Base-by-base conservation (phyloP, 2,329 filamentous ascomycete species). In the Phialophora chinensis region DNA sequence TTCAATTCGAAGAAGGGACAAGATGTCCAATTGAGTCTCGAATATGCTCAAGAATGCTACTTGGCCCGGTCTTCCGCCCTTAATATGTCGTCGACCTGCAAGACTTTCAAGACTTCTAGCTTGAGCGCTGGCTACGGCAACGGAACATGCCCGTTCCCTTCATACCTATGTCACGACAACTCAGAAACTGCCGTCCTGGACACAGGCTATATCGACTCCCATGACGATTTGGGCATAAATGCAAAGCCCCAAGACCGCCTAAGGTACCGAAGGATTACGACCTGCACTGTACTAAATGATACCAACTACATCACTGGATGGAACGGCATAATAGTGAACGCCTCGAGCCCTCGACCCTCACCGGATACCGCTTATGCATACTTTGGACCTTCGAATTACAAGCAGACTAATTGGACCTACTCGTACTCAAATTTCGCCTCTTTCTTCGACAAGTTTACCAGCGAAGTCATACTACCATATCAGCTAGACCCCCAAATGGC, bases 41-140 rank as follows among this genome's bases (percentile, higher is more conserved):
- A 70, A 47, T 72, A 72, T 50, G 68, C 70, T 20, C 68, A 65
- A 49, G 47, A 66, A 33, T 72, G 69, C 33, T 72, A 72, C 50
- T 33, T 69, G n/a, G 55, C 66, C n/a, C 17, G 50, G 14, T 33
- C 60, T 2, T 42, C 53, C 6, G 29, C 17, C 29, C 25, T 17
- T n/a, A 27, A 31, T 23, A 52, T 47, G 60, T 52, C 69, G 5
- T 59, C 67, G 8, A 58, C 57, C 33, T 69, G 67, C 63, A 61
- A 67, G 12, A 63, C 57, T 25, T 54, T 68, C 35, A 68, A 66
- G 38, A 62, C 38, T 27, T 54, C 65, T 14, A 62, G 44, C 12
- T 64, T 35, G n/a, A n/a, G 25, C 57, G 29, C n/a, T 38, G 25
- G n/a, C 42, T n/a, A 47, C 2, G 27, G 6, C 20, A 20, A 60